phyloP scores from a whole-genome alignment of 805 yeast genomes.

The Sugiyamaella mastotermitis region DNA sequence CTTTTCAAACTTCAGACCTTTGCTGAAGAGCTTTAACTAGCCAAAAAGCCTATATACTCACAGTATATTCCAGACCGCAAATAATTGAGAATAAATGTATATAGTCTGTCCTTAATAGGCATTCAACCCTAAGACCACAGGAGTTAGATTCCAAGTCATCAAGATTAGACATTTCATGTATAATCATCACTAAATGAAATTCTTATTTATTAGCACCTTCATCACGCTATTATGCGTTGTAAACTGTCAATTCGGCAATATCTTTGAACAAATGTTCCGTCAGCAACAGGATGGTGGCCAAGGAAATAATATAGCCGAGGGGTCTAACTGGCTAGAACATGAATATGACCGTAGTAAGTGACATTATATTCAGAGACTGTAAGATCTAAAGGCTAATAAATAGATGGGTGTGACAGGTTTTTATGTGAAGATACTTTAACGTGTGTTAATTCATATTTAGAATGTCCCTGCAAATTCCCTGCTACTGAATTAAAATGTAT shows the following conservation, averaged over 20 bases:
- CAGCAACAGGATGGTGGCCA: constrained; percentile 33
- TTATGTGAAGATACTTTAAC: constrained; percentile 77
- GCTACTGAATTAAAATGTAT: constrained; percentile 76
- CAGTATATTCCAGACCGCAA: no score
- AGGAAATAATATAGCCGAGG: constrained; percentile 19
- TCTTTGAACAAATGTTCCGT: constrained; percentile 36
- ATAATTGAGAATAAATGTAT: no score
- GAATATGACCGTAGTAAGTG: constrained; percentile 20
- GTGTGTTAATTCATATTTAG: constrained; percentile 63
- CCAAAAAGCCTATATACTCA: no score
- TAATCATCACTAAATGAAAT: no score
- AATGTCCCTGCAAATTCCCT: constrained; percentile 91
- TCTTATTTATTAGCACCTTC: no score
- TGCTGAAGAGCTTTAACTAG: no score
- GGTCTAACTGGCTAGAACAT: constrained; percentile 22
- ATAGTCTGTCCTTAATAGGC: no score
- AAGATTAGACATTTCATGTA: no score
- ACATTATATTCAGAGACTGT: background rate
- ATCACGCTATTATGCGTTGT: no score
- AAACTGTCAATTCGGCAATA: constrained; percentile 41
- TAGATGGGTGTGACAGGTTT: constrained; percentile 48
- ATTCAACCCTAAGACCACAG: no score
- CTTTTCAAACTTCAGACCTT: no score
- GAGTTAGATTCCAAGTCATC: no score
- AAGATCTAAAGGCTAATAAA: background rate